Percentiles rank a stretch among this genome's conserved stretches.
Evolutionary conservation across 2,329 filamentous ascomycete genomes (phyloP).

Genomic region (Polytolypa hystricis): DNA sequence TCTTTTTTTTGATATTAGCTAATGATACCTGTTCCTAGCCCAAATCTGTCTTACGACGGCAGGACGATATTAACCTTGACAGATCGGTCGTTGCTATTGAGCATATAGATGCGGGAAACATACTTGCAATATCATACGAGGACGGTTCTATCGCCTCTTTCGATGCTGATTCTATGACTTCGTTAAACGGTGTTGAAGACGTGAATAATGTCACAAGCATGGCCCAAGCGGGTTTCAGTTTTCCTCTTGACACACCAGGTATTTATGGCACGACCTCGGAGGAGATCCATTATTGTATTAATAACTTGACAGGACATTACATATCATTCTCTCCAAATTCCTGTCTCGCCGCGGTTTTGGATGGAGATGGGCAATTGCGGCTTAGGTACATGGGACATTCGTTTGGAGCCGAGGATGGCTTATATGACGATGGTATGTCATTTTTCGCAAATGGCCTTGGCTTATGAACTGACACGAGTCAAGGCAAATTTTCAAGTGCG

Average conservation of each 20-base stretch:
- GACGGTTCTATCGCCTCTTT: slow-evolving; percentile 75
- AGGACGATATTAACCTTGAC: slow-evolving; percentile 56
- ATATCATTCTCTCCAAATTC: slow-evolving; percentile 35
- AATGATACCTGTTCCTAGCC: slow-evolving; percentile 25
- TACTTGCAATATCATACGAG: slow-evolving; percentile 61
- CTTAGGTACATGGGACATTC: slow-evolving; percentile 30
- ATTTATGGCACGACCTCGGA: neutral
- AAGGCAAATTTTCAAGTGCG: slow-evolving; percentile 38
- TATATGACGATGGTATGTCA: slow-evolving; percentile 28
- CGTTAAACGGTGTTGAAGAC: slow-evolving; percentile 54
- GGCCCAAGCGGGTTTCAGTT: slow-evolving; percentile 67
- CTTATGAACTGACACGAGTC: neutral
- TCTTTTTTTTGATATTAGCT: slow-evolving; percentile 8
- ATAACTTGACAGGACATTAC: slow-evolving; percentile 21
- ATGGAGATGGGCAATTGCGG: slow-evolving; percentile 29
- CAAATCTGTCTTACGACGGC: slow-evolving; percentile 47
- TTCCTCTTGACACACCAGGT: slow-evolving; percentile 55
- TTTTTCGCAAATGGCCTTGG: neutral
- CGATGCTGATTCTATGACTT: slow-evolving; percentile 61
- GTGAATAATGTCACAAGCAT: slow-evolving; percentile 57
- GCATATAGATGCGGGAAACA: slow-evolving; percentile 57
- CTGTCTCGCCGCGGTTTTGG: slow-evolving; percentile 29
- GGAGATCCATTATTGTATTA: neutral
- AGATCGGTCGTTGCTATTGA: slow-evolving; percentile 61
- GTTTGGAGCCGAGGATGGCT: slow-evolving; percentile 25